These are phyloP conservation scores for Solanum hybrid DNA, from an alignment of 305 asterid genomes.

Conservation along the genomic window DNA sequence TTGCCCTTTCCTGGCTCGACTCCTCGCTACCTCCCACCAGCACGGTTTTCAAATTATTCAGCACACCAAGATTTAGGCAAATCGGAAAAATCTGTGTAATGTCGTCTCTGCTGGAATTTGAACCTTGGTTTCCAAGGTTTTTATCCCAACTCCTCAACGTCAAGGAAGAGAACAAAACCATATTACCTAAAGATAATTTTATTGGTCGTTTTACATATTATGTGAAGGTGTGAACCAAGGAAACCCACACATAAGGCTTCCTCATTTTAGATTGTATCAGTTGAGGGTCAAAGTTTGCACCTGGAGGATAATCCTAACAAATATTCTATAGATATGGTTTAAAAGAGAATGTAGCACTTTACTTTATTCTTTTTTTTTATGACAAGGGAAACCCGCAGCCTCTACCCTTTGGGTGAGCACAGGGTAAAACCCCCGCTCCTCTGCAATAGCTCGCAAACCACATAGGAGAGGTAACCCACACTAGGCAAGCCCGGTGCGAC, in stretches of 20 bases:
- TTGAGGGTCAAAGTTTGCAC: not conserved
- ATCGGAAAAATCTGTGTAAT: not conserved
- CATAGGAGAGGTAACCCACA: no score
- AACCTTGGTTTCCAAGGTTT: not conserved
- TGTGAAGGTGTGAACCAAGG: not conserved
- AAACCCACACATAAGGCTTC: not conserved
- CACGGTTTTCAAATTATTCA: not conserved
- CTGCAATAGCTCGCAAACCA: no score
- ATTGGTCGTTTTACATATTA: not conserved
- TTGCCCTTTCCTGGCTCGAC: not conserved
- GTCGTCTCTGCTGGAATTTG: not conserved
- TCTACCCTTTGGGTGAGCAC: no score
- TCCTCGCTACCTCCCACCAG: not conserved
- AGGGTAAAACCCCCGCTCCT: no score
- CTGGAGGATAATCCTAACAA: not conserved
- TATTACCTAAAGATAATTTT: not conserved
- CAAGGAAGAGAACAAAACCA: not conserved
- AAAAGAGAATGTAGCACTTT: not conserved
- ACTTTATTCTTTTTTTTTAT: not conserved
- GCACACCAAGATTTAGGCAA: not conserved
- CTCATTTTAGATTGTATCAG: not conserved
- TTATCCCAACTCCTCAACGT: not conserved
- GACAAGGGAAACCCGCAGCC: no score
- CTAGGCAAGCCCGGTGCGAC: no score
- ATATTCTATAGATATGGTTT: not conserved